These are phyloP conservation scores for Rhodotorula babjevae DNA, from an alignment of 768 basidiomycete genomes.

Conservation along the genomic window DNA sequence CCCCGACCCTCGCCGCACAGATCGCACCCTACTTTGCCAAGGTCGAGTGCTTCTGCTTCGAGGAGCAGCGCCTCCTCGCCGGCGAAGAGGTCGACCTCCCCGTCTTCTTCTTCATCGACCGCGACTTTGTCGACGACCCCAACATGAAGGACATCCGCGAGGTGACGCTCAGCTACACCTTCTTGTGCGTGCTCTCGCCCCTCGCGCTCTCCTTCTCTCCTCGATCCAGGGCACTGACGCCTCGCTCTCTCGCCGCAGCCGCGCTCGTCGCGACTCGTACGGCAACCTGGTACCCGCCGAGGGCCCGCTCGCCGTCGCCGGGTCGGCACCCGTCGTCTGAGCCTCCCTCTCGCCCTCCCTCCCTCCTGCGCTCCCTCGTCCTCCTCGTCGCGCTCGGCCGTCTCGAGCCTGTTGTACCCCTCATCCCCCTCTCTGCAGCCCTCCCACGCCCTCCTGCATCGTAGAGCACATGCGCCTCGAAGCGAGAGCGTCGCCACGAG, in stretches of 20 bases:
- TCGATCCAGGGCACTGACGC: background rate
- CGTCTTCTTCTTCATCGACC: constrained; percentile 96
- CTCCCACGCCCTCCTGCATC: too few relatives aligned
- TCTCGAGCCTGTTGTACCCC: too few relatives aligned
- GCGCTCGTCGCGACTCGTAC: constrained; percentile 37
- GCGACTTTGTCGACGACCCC: constrained; percentile 91
- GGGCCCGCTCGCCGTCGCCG: constrained; percentile 27
- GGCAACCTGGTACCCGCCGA: constrained; percentile 43
- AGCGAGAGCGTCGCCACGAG: too few relatives aligned
- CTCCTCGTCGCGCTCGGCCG: too few relatives aligned
- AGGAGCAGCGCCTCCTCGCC: constrained; percentile 90
- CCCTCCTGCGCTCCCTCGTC: background rate
- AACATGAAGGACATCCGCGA: constrained; percentile 79
- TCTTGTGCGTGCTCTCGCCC: constrained; percentile 55
- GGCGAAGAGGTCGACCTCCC: constrained; percentile 98
- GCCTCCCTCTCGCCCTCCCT: background rate
- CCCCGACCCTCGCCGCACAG: constrained; percentile 49
- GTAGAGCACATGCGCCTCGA: too few relatives aligned
- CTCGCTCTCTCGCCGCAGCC: constrained; percentile 5
- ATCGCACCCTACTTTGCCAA: constrained; percentile 98
- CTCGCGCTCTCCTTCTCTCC: too few relatives aligned
- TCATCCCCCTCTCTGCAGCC: too few relatives aligned
- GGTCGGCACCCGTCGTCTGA: constrained; percentile 12
- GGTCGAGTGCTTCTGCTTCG: constrained; percentile 99
- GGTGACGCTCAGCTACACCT: constrained; percentile 91